phyloP scores from a whole-genome alignment of 495 filamentous ascomycete genomes.

The Delitschia confertaspora region DNA sequence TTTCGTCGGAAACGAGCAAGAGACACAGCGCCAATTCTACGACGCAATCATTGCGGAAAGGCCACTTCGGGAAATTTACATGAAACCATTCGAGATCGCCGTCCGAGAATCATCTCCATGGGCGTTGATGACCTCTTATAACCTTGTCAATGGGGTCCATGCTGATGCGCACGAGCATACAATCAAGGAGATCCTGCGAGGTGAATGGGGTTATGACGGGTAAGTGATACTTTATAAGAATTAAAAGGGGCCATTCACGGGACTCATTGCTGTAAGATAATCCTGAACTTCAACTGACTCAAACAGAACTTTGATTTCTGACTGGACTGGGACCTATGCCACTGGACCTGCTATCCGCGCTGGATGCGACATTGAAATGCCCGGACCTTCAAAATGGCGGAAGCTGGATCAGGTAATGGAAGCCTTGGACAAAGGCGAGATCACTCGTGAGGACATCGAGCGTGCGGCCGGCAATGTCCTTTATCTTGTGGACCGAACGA shows the following conservation, averaged over 20 bases:
- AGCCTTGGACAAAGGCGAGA: slow-evolving; percentile 21
- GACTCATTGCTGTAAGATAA: slow-evolving; percentile 46
- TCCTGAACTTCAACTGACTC: slow-evolving; percentile 27
- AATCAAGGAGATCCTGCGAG: slow-evolving; percentile 55
- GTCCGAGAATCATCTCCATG: slow-evolving; percentile 54
- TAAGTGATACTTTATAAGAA: slow-evolving; percentile 1
- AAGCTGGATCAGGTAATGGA: slow-evolving; percentile 19
- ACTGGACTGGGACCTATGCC: slow-evolving; percentile 30
- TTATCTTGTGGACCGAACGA: slow-evolving; percentile 26
- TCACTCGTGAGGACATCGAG: slow-evolving; percentile 24
- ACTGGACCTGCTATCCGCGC: slow-evolving; percentile 21
- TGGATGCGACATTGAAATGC: slow-evolving; percentile 30
- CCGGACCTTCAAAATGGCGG: slow-evolving; percentile 23
- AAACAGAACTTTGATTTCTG: slow-evolving; percentile 28
- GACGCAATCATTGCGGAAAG: slow-evolving; percentile 38
- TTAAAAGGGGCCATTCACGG: slow-evolving; percentile 36
- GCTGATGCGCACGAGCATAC: slow-evolving; percentile 57
- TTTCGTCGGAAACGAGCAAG: slow-evolving; percentile 31
- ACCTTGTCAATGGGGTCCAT: slow-evolving; percentile 63
- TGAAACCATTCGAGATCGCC: slow-evolving; percentile 64
- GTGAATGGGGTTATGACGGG: slow-evolving; percentile 65
- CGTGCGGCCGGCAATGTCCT: slow-evolving; percentile 32
- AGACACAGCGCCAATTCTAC: slow-evolving; percentile 23
- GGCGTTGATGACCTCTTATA: slow-evolving; percentile 70
- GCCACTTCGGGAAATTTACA: slow-evolving; percentile 68